Conservation (phyloP, 257 asterid genomes). For the Solanum neorickii region DNA sequence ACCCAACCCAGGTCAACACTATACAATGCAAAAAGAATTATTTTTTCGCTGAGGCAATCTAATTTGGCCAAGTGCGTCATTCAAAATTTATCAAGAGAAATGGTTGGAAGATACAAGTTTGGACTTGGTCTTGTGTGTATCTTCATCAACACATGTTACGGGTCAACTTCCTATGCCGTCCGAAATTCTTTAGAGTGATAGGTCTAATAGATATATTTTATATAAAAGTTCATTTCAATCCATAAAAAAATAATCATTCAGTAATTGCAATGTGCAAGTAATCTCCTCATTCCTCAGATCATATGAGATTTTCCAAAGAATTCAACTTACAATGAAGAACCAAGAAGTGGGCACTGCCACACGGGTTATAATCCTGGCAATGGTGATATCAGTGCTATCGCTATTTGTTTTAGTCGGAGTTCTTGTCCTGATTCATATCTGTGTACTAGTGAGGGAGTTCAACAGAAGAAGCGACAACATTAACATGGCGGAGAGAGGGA, state of each 20-base stretch:
- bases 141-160: not conserved
- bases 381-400: slow-evolving; percentile 31
- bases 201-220: not conserved
- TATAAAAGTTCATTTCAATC: not conserved
- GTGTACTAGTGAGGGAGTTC: slow-evolving; percentile 45
- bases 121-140: not conserved
- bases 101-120: not conserved
- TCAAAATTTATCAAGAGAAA: not conserved
- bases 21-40: not conserved
- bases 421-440: slow-evolving; percentile 42
- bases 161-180: not conserved
- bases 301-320: not conserved
- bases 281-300: not conserved
- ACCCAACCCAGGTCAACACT: not conserved
- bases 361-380: slow-evolving; percentile 26
- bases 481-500: slow-evolving; percentile 28
- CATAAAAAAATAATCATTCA: not conserved
- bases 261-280: not conserved
- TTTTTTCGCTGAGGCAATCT: not conserved
- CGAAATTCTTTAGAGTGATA: not conserved
- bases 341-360: slow-evolving; percentile 15
- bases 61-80: not conserved
- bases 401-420: slow-evolving; percentile 39
- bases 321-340: slow-evolving; percentile 7
- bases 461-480: slow-evolving; percentile 6